A percentile compares a stretch with the other conserved stretches of the same genome.
Conservation (phyloP, 768 basidiomycete genomes). For the Coprinopsis strossmayeri region DNA sequence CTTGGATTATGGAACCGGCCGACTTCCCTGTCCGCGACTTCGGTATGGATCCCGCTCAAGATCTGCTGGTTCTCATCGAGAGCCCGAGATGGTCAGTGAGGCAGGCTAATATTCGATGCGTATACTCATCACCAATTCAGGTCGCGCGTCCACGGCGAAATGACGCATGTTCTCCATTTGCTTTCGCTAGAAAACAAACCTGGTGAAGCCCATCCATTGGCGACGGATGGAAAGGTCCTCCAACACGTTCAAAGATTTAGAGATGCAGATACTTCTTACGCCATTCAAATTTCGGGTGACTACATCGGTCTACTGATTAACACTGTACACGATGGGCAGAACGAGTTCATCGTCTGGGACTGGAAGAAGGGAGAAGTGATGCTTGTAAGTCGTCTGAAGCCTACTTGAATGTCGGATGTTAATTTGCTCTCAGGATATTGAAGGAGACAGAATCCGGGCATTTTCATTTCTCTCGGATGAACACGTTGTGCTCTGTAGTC, state of each 20-base stretch:
- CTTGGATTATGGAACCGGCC: conserved; percentile 34
- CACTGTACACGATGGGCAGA: conserved; percentile 24
- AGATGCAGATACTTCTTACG: conserved; percentile 26
- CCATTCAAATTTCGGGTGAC: conserved; percentile 51
- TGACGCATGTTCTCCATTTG: conserved; percentile 33
- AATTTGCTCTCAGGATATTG: conserved; percentile 17
- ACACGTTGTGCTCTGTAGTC: conserved; percentile 29
- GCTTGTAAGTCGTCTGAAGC: conserved; percentile 32
- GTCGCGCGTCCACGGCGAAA: conserved; percentile 8
- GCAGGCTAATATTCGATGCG: neutral
- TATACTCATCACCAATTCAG: conserved; percentile 1
- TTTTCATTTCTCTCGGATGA: conserved; percentile 37
- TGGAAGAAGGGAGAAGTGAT: conserved; percentile 53
- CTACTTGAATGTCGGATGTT: neutral
- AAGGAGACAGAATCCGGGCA: conserved; percentile 27
- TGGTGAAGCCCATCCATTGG: conserved; percentile 39
- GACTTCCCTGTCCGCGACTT: conserved; percentile 46
- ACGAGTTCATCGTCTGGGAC: conserved; percentile 55
- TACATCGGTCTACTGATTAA: conserved; percentile 44
- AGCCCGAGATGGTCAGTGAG: conserved; percentile 27
- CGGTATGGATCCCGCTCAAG: conserved; percentile 60
- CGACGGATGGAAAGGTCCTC: conserved; percentile 26
- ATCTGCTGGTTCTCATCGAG: conserved; percentile 51
- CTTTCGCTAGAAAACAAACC: conserved; percentile 31
- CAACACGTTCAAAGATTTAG: conserved; percentile 18